These are phyloP conservation scores for Curvularia lunata DNA, from an alignment of 2,329 filamentous ascomycete species.

Conservation along the genomic window DNA sequence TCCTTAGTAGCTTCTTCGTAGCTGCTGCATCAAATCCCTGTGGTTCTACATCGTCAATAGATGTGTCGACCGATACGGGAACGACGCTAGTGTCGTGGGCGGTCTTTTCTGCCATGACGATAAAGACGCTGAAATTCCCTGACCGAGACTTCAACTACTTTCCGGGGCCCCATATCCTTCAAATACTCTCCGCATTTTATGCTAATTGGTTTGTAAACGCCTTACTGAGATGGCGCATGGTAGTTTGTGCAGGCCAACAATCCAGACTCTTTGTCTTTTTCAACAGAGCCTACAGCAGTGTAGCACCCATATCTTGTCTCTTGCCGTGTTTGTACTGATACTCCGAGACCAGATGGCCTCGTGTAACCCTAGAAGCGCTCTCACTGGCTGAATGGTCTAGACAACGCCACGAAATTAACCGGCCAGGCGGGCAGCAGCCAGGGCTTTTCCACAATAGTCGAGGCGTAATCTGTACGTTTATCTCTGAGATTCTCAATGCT, in stretches of 20 bases:
- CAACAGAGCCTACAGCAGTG: not conserved
- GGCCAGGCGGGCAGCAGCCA: constrained; percentile 9
- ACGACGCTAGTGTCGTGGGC: constrained; percentile 13
- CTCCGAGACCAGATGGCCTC: constrained; percentile 19
- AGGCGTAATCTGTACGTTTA: not conserved
- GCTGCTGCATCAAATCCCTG: constrained; percentile 48
- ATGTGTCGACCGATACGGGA: constrained; percentile 14
- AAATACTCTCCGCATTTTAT: not conserved
- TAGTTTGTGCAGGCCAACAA: constrained; percentile 7
- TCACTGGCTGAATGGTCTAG: constrained; percentile 16
- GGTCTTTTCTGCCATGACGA: constrained; percentile 23
- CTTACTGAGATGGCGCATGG: not conserved
- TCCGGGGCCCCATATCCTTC: not conserved
- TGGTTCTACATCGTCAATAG: constrained; percentile 30
- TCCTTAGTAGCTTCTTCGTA: constrained; percentile 61
- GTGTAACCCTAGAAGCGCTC: constrained; percentile 21
- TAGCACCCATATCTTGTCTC: constrained; percentile 3
- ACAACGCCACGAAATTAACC: constrained; percentile 3
- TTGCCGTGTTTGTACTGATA: constrained; percentile 17
- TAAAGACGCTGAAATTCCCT: not conserved
- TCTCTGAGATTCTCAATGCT: constrained; percentile 7
- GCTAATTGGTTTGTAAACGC: constrained; percentile 1
- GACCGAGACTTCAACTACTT: not conserved
- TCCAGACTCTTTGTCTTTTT: constrained; percentile 10
- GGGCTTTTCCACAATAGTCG: constrained; percentile 1